Base-by-base conservation (phyloP, 495 filamentous ascomycete species). In the Friedmanniomyces simplex region DNA sequence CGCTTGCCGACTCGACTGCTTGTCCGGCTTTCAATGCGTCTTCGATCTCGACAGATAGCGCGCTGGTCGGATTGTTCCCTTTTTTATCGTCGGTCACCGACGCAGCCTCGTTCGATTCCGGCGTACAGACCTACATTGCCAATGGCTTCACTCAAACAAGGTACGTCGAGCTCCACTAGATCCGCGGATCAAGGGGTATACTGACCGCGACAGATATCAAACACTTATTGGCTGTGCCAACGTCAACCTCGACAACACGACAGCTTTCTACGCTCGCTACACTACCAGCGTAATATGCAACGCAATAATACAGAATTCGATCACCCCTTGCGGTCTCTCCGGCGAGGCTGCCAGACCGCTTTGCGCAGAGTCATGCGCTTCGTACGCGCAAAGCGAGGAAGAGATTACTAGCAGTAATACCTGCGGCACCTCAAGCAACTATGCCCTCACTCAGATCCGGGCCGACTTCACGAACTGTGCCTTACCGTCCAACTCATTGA, bases 251-350 rank as follows among this genome's bases (percentile, higher is more conserved):
- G 83, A 83, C 30, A 87, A 94, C 63, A 85, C 88, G n/a, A 84
- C 80, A 53, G 77, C 84, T 63, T 80, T 89, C 65, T 99, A 99
- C 73, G 93, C 94, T 22, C 85, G 91, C 65, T 99, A 90, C 72
- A 95, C 90, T 13, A 91, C 82, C 49, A 91, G 87, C 63, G 82
- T 90, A 68, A 79, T 99, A 61, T 99, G 94, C 79, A 97, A 91
- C 77, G 82, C 87, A 58, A 86, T 99, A 68, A 80, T 99, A 54
- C 94, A 97, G 71, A 89, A 89, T 66, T 99, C 94, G 24, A 83
- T 84, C 62, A 58, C 66, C n/a, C 69, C 76, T 36, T 97, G 94
- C 71, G 68, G 73, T 16, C 73, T 95, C 34, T 79, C 84, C 1
- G 67, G 72, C 6, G 69, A 75, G 47, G 71, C 86, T 30, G 82